These are phyloP conservation scores for Podila clonocystis DNA, from an alignment of 192 early-diverging fungal species.

Conservation along the genomic window DNA sequence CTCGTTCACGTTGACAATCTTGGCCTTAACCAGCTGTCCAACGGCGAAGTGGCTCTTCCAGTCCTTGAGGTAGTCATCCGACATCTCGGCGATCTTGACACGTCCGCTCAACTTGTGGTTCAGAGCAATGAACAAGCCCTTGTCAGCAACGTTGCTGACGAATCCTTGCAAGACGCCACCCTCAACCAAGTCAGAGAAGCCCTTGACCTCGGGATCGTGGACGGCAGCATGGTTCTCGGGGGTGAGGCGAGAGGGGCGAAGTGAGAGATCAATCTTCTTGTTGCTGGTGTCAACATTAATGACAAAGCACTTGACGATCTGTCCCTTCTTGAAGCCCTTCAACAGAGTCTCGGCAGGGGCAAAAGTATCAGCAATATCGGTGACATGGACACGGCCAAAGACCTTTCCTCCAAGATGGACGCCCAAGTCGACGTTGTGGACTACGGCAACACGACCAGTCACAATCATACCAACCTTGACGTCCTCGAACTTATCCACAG, in stretches of 20 bases:
- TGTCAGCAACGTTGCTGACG: slow-evolving; percentile 75
- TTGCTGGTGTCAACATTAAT: slow-evolving; percentile 60
- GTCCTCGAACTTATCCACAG: slow-evolving; percentile 51
- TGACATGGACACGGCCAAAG: slow-evolving; percentile 68
- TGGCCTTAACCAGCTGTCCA: slow-evolving; percentile 83
- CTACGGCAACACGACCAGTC: slow-evolving; percentile 62
- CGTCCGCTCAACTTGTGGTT: slow-evolving; percentile 71
- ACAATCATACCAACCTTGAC: slow-evolving; percentile 66
- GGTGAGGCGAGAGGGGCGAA: slow-evolving; percentile 64
- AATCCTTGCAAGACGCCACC: slow-evolving; percentile 80
- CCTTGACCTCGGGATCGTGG: slow-evolving; percentile 61
- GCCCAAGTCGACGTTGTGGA: slow-evolving; percentile 62
- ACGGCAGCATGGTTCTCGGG: slow-evolving; percentile 44
- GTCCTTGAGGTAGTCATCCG: slow-evolving; percentile 88
- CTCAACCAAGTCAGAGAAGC: slow-evolving; percentile 61
- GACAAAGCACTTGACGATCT: slow-evolving; percentile 83
- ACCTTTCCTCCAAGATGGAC: slow-evolving; percentile 64
- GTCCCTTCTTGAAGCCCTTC: slow-evolving; percentile 66
- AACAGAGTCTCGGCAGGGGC: slow-evolving; percentile 25
- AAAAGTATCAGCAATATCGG: slow-evolving; percentile 61
- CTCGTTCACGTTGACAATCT: slow-evolving; percentile 69
- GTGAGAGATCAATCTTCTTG: slow-evolving; percentile 71
- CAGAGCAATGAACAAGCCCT: slow-evolving; percentile 79
- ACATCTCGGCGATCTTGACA: slow-evolving; percentile 88
- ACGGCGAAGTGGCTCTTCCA: slow-evolving; percentile 76